These are phyloP conservation scores for Saturnispora sekii DNA, from an alignment of 805 yeast species.

Conservation along the genomic window DNA sequence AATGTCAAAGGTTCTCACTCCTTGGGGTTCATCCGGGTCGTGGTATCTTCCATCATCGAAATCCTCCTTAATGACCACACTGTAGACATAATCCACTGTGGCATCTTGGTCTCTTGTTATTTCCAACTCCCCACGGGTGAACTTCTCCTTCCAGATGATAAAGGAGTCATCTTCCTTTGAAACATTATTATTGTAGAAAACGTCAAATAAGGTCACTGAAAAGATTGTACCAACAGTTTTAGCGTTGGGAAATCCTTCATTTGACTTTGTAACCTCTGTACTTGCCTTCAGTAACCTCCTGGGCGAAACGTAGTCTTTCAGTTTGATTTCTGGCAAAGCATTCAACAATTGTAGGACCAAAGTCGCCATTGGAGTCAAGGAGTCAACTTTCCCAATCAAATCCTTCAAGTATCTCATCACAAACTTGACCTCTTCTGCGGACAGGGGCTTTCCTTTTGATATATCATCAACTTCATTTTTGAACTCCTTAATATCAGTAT, in stretches of 20 bases:
- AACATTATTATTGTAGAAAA: slow-evolving; percentile 50
- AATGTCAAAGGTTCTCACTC: slow-evolving; percentile 28
- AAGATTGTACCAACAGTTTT: slow-evolving; percentile 51
- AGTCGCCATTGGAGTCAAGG: slow-evolving; percentile 57
- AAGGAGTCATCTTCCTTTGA: slow-evolving; percentile 23
- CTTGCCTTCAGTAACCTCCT: slow-evolving; percentile 59
- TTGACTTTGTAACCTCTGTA: slow-evolving; percentile 32
- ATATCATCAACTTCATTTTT: slow-evolving; percentile 38
- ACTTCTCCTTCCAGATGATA: slow-evolving; percentile 67
- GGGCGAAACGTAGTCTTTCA: slow-evolving; percentile 45
- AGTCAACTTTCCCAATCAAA: slow-evolving; percentile 47
- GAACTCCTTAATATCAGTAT: slow-evolving; percentile 47
- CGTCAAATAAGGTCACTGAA: slow-evolving; percentile 45
- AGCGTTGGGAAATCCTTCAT: slow-evolving; percentile 18
- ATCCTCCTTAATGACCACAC: slow-evolving; percentile 41
- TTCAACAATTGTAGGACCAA: slow-evolving; percentile 63
- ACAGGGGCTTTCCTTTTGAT: slow-evolving; percentile 17
- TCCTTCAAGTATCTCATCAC: slow-evolving; percentile 42
- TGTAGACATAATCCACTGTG: slow-evolving; percentile 31
- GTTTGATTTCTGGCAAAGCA: slow-evolving; percentile 42
- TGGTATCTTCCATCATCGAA: slow-evolving; percentile 69
- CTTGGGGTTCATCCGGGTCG: slow-evolving; percentile 41
- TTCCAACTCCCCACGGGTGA: slow-evolving; percentile 43
- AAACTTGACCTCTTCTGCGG: slow-evolving; percentile 28
- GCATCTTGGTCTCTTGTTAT: slow-evolving; percentile 25